Base-by-base conservation (phyloP, 1,139 yeast genomes). In the Pneumocystis wakefieldiae region DNA sequence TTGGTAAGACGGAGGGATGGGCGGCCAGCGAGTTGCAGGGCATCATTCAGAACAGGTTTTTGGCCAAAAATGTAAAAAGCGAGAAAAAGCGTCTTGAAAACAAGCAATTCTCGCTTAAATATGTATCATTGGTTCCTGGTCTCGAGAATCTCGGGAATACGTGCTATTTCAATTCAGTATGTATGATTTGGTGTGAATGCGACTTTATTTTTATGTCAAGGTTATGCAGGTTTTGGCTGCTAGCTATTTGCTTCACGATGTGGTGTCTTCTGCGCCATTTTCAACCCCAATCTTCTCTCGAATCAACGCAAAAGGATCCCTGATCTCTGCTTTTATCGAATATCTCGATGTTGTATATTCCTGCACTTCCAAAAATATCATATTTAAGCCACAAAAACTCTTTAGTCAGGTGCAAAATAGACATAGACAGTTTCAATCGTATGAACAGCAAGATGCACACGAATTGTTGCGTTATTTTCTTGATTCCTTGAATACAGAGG, bases 121-220 rank as follows among this genome's bases (percentile, higher is more conserved):
- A 42, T 19, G 19, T 19, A 17, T 42, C 55, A 8, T 42, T 42
- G 4, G 55, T 42, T 7, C 67, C 67, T n/a, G 67, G 67, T 1
- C 58, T 65, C 28, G 60, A 62, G 19, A 65, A 65, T 24, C 53
- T 65, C n/a, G 67, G 67, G 41, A 65, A 65, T 39, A 65, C 67
- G 19, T 65, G 67, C 60, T 65, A 63, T 61, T 66, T 65, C 59
- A 65, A 65, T 57, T 63, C 66, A 17, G 63, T 61, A 57, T 38
- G 41, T 8, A 19, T 42, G 15, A 28, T 42, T 19, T 17, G 10
- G 1, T 10, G 7, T 42, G 29, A 19, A 42, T 41, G 19, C 3
- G 19, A 24, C 19, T 57, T 24, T 57, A 10, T 24, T 17, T 57
- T n/a, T 57, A 28, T 57, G 17, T 57, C 1, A 57, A 57, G 59